These are phyloP conservation scores for Pseudopithomyces maydicus DNA, from an alignment of 2,329 filamentous ascomycete species.

Conservation along the genomic window DNA sequence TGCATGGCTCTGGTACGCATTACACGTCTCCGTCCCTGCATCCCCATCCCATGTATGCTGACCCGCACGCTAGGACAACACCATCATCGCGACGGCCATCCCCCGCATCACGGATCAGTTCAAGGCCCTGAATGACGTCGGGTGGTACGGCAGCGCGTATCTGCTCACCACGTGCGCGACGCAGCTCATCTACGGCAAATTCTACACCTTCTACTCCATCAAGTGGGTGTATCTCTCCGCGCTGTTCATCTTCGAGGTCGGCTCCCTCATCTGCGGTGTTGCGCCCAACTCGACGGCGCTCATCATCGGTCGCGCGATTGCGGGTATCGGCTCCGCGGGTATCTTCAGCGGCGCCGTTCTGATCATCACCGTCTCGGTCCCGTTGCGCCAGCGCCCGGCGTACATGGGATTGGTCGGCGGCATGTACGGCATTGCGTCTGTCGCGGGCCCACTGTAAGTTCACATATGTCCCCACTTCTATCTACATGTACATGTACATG, in stretches of 20 bases:
- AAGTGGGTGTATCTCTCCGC: conserved; percentile 55
- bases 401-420: conserved; percentile 57
- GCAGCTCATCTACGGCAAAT: conserved; percentile 47
- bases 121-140: conserved; percentile 51
- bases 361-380: conserved; percentile 53
- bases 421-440: conserved; percentile 56
- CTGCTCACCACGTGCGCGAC: conserved; percentile 50
- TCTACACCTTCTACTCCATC: conserved; percentile 54
- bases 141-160: conserved; percentile 53
- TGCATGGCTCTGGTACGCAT: conserved; percentile 44
- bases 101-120: conserved; percentile 56
- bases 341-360: conserved; percentile 56
- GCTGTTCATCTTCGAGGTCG: conserved; percentile 57
- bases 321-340: conserved; percentile 57
- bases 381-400: conserved; percentile 52
- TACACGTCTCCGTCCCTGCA: neutral
- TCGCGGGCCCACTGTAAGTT: conserved; percentile 53
- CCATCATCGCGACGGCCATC: conserved; percentile 56
- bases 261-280: conserved; percentile 57
- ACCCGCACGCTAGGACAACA: conserved; percentile 45
- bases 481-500: neutral
- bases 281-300: conserved; percentile 56
- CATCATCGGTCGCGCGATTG: conserved; percentile 58
- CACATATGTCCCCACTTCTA: too few species aligned
- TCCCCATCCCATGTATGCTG: conserved; percentile 2